phyloP scores from a whole-genome alignment of 208 protist species.

The Trypanosoma grayi region DNA sequence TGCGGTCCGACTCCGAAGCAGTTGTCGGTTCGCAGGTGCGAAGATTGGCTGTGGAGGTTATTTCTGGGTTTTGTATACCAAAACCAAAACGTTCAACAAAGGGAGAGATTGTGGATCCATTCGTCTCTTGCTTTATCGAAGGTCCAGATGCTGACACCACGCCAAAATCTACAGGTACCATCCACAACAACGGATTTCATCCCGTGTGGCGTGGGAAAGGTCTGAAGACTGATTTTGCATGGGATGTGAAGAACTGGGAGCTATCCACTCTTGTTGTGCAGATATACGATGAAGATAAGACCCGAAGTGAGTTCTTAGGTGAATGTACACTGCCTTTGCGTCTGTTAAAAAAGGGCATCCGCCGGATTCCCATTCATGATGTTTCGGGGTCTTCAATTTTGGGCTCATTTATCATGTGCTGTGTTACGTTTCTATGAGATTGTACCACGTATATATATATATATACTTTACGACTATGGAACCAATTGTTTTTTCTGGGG shows the following conservation, averaged over 20 bases:
- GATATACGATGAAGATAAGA: conserved; percentile 62
- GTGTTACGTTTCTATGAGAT: conserved; percentile 9
- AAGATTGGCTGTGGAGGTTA: conserved; percentile 50
- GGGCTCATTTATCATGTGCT: conserved; percentile 47
- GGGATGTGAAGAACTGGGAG: conserved; percentile 42
- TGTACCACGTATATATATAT: background rate
- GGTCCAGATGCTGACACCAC: conserved; percentile 35
- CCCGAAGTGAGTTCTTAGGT: conserved; percentile 36
- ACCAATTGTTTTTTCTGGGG: conserved; percentile 15
- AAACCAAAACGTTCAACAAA: conserved; percentile 38
- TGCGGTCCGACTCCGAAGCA: conserved; percentile 32
- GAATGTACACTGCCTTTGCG: conserved; percentile 59
- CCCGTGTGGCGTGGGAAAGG: conserved; percentile 57
- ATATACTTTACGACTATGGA: background rate
- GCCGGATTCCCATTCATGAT: conserved; percentile 54
- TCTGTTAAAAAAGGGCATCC: conserved; percentile 48
- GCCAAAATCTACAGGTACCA: conserved; percentile 29
- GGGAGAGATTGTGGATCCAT: conserved; percentile 58
- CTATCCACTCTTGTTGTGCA: conserved; percentile 64
- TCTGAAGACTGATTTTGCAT: conserved; percentile 38
- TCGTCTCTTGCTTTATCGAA: conserved; percentile 50
- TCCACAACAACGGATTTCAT: conserved; percentile 75
- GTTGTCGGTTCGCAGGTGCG: conserved; percentile 22
- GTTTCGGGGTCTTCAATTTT: conserved; percentile 32
- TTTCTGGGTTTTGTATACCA: conserved; percentile 71